phyloP scores from a whole-genome alignment of 176 grass and related monocot species.

The Carex kokanica region DNA sequence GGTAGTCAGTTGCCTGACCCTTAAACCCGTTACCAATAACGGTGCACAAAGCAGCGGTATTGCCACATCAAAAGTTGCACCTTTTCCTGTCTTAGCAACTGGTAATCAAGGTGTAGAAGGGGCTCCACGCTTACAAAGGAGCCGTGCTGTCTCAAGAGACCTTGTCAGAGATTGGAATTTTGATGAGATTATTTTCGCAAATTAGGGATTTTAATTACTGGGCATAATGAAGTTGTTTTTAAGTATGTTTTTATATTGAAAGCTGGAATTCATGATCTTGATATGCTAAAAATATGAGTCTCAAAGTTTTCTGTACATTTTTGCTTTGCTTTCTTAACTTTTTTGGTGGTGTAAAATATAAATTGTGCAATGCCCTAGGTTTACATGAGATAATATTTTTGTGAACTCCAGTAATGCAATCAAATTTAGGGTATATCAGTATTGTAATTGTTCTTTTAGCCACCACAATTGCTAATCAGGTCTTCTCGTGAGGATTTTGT shows the following conservation, averaged over 20 bases:
- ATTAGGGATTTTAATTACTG: slow-evolving; percentile 33
- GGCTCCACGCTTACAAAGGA: slow-evolving; percentile 64
- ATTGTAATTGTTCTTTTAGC: background rate
- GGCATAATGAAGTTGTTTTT: background rate
- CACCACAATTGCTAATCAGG: background rate
- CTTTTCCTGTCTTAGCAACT: slow-evolving; percentile 49
- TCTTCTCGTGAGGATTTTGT: background rate
- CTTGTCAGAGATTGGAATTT: slow-evolving; percentile 95
- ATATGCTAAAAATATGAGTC: slow-evolving; percentile 13
- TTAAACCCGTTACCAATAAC: slow-evolving; percentile 37
- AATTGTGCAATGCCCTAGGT: slow-evolving; percentile 8
- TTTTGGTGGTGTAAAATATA: slow-evolving; percentile 7
- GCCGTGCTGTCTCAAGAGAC: slow-evolving; percentile 75
- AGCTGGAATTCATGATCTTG: slow-evolving; percentile 10
- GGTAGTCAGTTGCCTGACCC: slow-evolving; percentile 52
- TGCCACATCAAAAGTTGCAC: slow-evolving; percentile 67
- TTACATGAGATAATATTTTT: background rate
- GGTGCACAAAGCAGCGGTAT: slow-evolving; percentile 19
- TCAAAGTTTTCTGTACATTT: slow-evolving; percentile 13
- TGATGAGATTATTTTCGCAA: slow-evolving; percentile 55
- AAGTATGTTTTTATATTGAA: slow-evolving; percentile 15
- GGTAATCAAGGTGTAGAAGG: slow-evolving; percentile 34
- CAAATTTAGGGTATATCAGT: background rate
- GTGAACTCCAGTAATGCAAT: background rate
- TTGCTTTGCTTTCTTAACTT: background rate